Conservation (phyloP, 208 protist species). For the Crithidia expoeki region DNA sequence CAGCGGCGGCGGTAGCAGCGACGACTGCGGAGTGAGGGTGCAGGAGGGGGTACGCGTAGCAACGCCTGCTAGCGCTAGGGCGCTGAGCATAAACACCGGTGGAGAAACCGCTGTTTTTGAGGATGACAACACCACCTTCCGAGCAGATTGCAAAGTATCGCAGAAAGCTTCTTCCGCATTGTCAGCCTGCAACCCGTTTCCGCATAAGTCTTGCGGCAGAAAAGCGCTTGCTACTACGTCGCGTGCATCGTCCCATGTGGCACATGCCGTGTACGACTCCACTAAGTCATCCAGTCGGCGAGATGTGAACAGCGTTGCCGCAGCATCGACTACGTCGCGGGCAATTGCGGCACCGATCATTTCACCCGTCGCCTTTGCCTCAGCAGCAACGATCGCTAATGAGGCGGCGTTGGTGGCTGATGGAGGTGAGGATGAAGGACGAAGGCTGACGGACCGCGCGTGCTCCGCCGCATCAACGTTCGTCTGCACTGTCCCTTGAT, state of each 20-base stretch:
- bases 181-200: conserved; percentile 6
- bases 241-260: conserved; percentile 79
- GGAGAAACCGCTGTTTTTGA: background rate
- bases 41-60: conserved; percentile 17
- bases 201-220: conserved; percentile 45
- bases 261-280: conserved; percentile 66
- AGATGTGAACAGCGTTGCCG: conserved; percentile 53
- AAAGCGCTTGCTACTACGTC: conserved; percentile 63
- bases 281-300: conserved; percentile 65
- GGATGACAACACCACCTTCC: background rate
- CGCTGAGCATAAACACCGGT: conserved; percentile 31
- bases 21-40: conserved; percentile 32
- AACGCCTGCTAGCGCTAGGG: conserved; percentile 30
- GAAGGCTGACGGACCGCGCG: background rate
- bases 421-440: background rate
- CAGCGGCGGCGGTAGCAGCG: conserved; percentile 15
- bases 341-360: conserved; percentile 65
- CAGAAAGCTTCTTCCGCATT: background rate
- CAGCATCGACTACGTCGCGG: conserved; percentile 65
- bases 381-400: background rate
- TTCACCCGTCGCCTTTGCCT: conserved; percentile 31
- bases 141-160: too few relatives aligned
- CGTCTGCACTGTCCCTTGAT: background rate
- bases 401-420: background rate
- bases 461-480: background rate